These are phyloP conservation scores for Thalassia testudinum DNA, from an alignment of 116 monocot species.

Conservation along the genomic window DNA sequence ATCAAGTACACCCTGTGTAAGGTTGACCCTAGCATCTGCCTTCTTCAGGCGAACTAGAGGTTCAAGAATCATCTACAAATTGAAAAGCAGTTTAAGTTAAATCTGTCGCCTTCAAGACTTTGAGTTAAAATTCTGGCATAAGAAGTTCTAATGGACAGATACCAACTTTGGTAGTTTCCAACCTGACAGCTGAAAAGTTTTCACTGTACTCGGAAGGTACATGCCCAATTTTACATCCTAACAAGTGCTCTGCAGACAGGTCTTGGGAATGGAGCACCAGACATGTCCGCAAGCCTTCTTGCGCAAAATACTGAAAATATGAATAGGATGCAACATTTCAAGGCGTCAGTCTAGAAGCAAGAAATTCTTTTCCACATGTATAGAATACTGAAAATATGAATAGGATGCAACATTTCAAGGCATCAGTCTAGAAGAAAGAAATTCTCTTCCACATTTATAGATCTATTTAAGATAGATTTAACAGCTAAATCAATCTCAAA, in stretches of 20 bases:
- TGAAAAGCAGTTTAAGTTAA: no score
- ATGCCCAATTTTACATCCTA: conserved; percentile 60
- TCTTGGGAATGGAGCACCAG: conserved; percentile 84
- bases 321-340: no score
- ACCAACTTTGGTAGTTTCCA: conserved; percentile 78
- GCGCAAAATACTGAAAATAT: conserved; percentile 17
- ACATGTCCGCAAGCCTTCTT: conserved; percentile 69
- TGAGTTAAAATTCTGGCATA: no score
- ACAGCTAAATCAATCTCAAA: no score
- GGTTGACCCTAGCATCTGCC: conserved; percentile 63
- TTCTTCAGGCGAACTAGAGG: conserved; percentile 74
- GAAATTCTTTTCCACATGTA: no score
- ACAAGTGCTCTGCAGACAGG: conserved; percentile 41
- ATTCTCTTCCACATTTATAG: no score
- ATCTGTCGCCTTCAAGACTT: no score
- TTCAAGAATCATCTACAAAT: conserved; percentile 69
- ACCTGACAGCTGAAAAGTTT: conserved; percentile 53
- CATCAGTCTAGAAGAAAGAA: no score
- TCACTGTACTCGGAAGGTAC: conserved; percentile 27
- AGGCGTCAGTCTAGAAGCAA: no score
- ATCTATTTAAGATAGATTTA: no score
- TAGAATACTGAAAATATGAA: conserved; percentile 6
- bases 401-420: no score
- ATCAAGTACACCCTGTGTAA: conserved; percentile 87
- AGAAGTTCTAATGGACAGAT: background rate